Base-by-base conservation (phyloP, 148 eudicot genomes). In the Camellia granthamiana region DNA sequence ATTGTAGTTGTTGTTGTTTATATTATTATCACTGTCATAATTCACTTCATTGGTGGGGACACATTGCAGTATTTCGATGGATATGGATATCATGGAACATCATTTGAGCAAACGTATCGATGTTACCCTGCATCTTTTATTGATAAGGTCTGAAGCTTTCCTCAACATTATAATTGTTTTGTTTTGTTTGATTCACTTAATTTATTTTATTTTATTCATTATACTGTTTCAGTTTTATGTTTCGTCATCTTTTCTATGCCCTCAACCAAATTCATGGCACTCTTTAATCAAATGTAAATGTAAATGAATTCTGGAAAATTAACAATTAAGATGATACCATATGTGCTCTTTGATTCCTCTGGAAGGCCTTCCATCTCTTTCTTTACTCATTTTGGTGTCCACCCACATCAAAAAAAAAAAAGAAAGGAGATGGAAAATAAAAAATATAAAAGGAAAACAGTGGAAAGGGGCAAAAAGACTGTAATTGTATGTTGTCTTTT, bases 51-150 rank as follows among this genome's bases (percentile, higher is more conserved):
- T 63, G 38, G 0, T 7, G 30, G 67, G 11, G 2, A 19, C 21
- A 60, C 7, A 16, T 82, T 85, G 83, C 90, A 92, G 96, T 92
- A 64, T 88, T 90, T 89, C 60, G 83, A 86, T 65, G 94, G 94
- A 52, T 92, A 89, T 84, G 84, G 90, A 51, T 92, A 89, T 84
- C 96, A 90, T 84, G 96, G 98, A 84, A 90, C 89, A 70, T 84
- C 97, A 41, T 94, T 94, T 78, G 98, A 94, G 87, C 94, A 94
- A 70, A 89, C 94, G 21, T 94, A 92, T 67, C 83, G 94, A 63
- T 94, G 98, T 79, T 94, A 94, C 84, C 96, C 97, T 62, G 94
- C 90, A n/a, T 92, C 98, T 47, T 94, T 92, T 70, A 94, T 94
- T 71, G 97, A 92, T 63, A 94, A 94, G 97, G 94, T 94, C n/a